Base-by-base conservation (phyloP, 306 rosid genomes). In the Vigna unguiculata region DNA sequence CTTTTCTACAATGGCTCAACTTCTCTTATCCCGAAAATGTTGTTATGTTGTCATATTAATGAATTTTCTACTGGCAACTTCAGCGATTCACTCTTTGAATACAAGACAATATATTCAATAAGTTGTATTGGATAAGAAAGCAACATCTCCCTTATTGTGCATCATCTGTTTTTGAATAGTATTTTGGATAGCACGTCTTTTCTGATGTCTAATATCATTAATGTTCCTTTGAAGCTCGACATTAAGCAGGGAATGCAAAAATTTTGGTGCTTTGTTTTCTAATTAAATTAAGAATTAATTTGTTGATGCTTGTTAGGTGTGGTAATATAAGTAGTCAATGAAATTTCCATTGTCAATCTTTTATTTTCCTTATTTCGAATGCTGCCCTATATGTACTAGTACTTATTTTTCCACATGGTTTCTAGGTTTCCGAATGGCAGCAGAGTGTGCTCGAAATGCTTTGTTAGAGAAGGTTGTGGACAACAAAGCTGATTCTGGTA, bases 401-500 rank as follows among this genome's bases (percentile, higher is more conserved):
- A 28, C 43, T 17, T 16, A 7, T 69, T 80, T 52, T 25, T 53
- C 40, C 4, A 0, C 43, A 48, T 87, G 41, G 13, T 47, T 74
- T 76, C 82, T 77, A 96, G 99, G 99, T 83, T 95, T 85, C 76
- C 93, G 96, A 54, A 95, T 95, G 99, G 99, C 98, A 15, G 90
- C 90, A 25, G 98, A 91, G 84, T 96, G 97, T 82, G 96, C 98
- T 19, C 90, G 91, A 30, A 57, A 87, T 88, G 92, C 93, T 48
- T 78, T 96, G 88, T 85, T 91, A 83, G 83, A 59, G 74, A 95
- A 85, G 83, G 99, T 91, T 59, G 87, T 90, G 64, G 99, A 95
- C 82, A 95, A 95, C 77, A 91, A 87, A 85, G 87, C 75, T 28
- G 97, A 95, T 86, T 67, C 88, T 61, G 98, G 99, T 88, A 85